Conservation (phyloP, 106 monocot genomes). For the Platanthera guangdongensis region DNA sequence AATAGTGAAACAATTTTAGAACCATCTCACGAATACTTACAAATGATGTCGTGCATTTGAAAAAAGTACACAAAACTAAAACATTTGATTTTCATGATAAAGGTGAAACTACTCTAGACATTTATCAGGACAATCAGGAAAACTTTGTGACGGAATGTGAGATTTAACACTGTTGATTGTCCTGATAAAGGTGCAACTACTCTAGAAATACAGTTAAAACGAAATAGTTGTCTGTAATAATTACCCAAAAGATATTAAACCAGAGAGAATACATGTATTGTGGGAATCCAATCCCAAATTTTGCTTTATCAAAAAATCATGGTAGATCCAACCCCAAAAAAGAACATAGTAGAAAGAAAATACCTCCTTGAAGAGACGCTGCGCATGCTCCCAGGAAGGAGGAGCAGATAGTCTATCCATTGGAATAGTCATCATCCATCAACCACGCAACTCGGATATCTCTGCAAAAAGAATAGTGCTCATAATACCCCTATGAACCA, state of each 20-base stretch:
- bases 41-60: no score
- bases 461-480: background rate
- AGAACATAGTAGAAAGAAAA: background rate
- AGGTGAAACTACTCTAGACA: no score
- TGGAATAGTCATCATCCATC: conserved; percentile 84
- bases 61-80: no score
- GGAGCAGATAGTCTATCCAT: conserved; percentile 62
- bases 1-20: no score
- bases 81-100: no score
- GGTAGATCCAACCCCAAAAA: no score
- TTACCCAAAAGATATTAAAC: background rate
- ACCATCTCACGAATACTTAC: no score
- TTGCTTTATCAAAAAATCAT: background rate
- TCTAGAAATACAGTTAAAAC: background rate
- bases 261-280: background rate
- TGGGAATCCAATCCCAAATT: background rate
- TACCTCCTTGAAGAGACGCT: conserved; percentile 57
- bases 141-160: no score
- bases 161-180: background rate
- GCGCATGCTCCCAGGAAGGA: conserved; percentile 51
- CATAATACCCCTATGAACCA: background rate
- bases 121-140: no score
- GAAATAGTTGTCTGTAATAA: background rate
- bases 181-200: background rate
- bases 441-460: conserved; percentile 13